A percentile compares a stretch with the other conserved stretches of the same genome.
Conservation (phyloP, 345 rosid species). For the Camelina neglecta region DNA sequence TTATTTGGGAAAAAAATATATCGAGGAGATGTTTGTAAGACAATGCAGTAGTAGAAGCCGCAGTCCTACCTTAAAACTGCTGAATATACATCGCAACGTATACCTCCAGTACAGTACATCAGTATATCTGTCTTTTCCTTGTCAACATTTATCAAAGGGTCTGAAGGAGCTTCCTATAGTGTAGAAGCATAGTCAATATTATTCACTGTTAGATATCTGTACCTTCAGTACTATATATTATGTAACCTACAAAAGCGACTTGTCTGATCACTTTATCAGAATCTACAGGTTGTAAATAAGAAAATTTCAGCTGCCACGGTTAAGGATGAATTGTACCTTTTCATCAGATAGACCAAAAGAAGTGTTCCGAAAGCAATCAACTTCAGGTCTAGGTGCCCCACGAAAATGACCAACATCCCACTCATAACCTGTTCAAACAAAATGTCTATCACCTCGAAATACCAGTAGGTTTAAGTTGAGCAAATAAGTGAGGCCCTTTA, state of each 20-base stretch:
- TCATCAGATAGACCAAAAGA: conserved; percentile 67
- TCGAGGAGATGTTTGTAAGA: conserved; percentile 21
- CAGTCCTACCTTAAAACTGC: conserved; percentile 71
- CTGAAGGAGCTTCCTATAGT: conserved; percentile 60
- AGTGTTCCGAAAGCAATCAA: conserved; percentile 89
- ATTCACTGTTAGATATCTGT: not conserved
- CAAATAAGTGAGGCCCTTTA: not conserved
- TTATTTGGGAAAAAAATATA: conserved; percentile 30
- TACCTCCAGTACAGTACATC: conserved; percentile 98
- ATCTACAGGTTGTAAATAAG: conserved; percentile 9
- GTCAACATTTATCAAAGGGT: conserved; percentile 74
- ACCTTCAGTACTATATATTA: not conserved
- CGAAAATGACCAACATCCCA: conserved; percentile 97
- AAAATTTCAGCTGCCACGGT: not conserved
- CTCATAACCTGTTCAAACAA: conserved; percentile 71
- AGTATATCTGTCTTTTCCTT: conserved; percentile 72
- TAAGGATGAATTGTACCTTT: conserved; percentile 52
- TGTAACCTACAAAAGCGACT: not conserved
- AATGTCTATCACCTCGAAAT: conserved; percentile 32
- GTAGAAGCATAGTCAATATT: conserved; percentile 1
- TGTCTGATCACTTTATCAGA: conserved; percentile 10
- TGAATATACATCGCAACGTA: conserved; percentile 96
- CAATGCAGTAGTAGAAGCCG: conserved; percentile 20
- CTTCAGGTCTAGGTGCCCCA: conserved; percentile 81
- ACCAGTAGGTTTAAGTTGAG: conserved; percentile 16